A percentile compares a stretch with the other conserved stretches of the same genome.
Evolutionary conservation across 305 asterid species (phyloP).

Genomic region (Solanum hybrid): DNA sequence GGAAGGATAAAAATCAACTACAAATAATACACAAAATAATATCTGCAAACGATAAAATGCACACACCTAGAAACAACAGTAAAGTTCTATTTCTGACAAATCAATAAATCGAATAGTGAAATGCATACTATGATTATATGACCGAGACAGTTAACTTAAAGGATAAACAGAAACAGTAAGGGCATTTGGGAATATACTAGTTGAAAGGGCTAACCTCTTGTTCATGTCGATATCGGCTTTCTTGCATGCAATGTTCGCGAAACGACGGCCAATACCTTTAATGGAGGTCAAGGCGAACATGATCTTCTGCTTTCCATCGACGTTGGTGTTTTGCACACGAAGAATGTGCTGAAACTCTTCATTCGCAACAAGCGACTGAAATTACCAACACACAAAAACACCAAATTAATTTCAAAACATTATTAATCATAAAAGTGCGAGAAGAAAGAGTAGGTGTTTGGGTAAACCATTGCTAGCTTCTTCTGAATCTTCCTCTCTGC

Average conservation of each 20-base stretch:
- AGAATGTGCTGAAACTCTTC: conserved; percentile 67
- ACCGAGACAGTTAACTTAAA: not conserved
- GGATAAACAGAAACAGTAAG: not conserved
- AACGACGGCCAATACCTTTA: conserved; percentile 19
- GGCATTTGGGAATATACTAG: not conserved
- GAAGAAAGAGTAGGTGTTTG: not conserved
- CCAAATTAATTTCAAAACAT: not conserved
- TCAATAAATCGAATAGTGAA: not conserved
- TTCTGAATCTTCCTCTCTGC: not conserved
- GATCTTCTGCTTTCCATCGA: conserved; percentile 58
- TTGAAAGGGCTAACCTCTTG: conserved; percentile 5
- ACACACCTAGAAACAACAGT: not conserved
- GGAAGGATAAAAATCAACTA: not conserved
- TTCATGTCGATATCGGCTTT: conserved; percentile 16
- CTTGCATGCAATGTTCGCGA: conserved; percentile 15
- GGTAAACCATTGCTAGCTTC: not conserved
- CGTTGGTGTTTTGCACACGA: conserved; percentile 57
- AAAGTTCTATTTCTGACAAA: not conserved
- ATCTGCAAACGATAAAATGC: not conserved
- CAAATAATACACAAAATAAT: not conserved
- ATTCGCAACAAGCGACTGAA: conserved; percentile 51
- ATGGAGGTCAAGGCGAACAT: conserved; percentile 37
- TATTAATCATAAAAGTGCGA: not conserved
- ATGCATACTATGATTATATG: not conserved
- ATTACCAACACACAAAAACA: not conserved